These are phyloP conservation scores for Penicillium sp. DNA, from an alignment of 2,329 filamentous ascomycete species.

Conservation along the genomic window DNA sequence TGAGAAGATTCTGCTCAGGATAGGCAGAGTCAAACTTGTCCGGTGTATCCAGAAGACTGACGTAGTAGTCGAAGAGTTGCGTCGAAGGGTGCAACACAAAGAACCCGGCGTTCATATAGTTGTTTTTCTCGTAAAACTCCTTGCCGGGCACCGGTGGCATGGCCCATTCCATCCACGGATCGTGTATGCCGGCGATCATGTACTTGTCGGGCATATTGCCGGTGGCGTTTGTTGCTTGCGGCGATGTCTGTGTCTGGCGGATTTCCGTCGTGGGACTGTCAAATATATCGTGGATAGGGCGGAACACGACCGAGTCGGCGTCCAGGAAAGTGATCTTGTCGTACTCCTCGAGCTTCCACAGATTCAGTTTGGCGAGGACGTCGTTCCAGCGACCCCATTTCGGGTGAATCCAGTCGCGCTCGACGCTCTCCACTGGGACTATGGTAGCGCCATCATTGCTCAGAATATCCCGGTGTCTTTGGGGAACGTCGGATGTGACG, in stretches of 20 bases:
- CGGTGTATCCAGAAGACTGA: constrained; percentile 1
- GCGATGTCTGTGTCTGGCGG: too few relatives aligned
- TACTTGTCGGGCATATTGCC: constrained; percentile 1
- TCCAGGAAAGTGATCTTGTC: constrained; percentile 8
- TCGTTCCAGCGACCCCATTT: constrained; percentile 5
- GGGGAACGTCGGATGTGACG: constrained; percentile 2
- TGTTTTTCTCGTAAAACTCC: constrained; percentile 2
- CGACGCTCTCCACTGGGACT: constrained; percentile 3
- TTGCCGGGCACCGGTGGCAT: not conserved
- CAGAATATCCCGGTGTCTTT: constrained; percentile 3
- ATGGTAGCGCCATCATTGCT: constrained; percentile 3
- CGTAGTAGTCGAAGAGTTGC: constrained; percentile 6
- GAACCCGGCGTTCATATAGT: constrained; percentile 12
- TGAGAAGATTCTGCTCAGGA: constrained; percentile 14
- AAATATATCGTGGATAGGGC: constrained; percentile 6
- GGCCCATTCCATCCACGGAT: constrained; percentile 3
- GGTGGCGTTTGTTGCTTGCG: not conserved
- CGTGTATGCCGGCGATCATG: constrained; percentile 5
- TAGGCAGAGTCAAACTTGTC: constrained; percentile 3
- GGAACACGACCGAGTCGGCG: constrained; percentile 6
- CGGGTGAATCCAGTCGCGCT: constrained; percentile 4
- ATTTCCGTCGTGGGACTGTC: constrained; percentile 1
- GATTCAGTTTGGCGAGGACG: constrained; percentile 6
- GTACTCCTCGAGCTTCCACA: constrained; percentile 8
- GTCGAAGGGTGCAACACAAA: constrained; percentile 9